phyloP scores from a whole-genome alignment of 106 monocot species.

The Agapanthus africanus region DNA sequence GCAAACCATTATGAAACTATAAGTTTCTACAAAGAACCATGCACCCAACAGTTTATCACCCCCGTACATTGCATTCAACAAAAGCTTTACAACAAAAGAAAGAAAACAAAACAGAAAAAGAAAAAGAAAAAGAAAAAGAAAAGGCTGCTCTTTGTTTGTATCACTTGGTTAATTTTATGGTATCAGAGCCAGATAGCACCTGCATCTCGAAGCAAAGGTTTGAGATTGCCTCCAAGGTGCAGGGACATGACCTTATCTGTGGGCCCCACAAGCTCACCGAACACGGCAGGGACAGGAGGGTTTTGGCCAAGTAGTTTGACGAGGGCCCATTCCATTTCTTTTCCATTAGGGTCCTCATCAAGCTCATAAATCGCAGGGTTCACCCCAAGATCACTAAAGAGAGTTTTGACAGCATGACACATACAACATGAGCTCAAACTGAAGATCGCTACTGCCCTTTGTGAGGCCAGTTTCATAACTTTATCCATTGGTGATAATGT shows the following conservation, averaged over 20 bases:
- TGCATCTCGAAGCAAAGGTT: slow-evolving; percentile 47
- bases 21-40: too few species aligned
- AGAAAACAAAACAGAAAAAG: too few species aligned
- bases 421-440: slow-evolving; percentile 48
- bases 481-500: too few species aligned
- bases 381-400: slow-evolving; percentile 48
- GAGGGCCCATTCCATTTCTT: slow-evolving; percentile 49
- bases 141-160: too few species aligned
- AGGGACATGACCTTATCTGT: slow-evolving; percentile 54
- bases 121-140: too few species aligned
- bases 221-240: slow-evolving; percentile 41
- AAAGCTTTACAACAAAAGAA: too few species aligned
- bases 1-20: too few species aligned
- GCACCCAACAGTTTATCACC: too few species aligned
- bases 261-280: slow-evolving; percentile 50
- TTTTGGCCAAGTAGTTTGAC: slow-evolving; percentile 26
- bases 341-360: slow-evolving; percentile 41
- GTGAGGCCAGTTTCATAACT: slow-evolving; percentile 28
- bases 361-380: slow-evolving; percentile 37
- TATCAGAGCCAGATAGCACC: slow-evolving; percentile 57
- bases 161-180: too few species aligned
- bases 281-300: slow-evolving; percentile 41
- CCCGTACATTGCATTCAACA: too few species aligned
- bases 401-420: slow-evolving; percentile 34
- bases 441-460: slow-evolving; percentile 44